Evolutionary conservation across 2,329 filamentous ascomycete species (phyloP), one percentile per base, ranked within the genome.

Genomic region (Talaromyces sp.): DNA sequence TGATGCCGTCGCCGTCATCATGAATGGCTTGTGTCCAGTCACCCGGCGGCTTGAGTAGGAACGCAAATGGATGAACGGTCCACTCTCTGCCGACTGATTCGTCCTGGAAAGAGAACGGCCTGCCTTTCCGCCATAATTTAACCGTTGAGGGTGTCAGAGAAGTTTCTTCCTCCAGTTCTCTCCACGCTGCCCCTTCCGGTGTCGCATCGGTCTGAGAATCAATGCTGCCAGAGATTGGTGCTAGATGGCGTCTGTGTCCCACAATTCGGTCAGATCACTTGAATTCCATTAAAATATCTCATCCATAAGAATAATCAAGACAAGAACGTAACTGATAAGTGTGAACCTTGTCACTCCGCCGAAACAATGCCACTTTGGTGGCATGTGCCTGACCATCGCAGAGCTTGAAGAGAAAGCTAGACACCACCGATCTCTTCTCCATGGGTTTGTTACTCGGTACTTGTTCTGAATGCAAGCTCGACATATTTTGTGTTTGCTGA

Each of bases 101-200:
- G 63, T 88, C 85, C 5, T 66, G 64, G 61, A 88, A 85, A 1
- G 75, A 73, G 63, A 82, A 88, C 2, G 80, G 78, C 59, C 84
- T 84, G 1, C 84, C 85, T 22, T 78, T 75, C 17, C 83, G 79
- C 63, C 83, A 77, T 21, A 85, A 74, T 2, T 74, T 73, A 6
- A 86, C 66, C 0, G 77, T 76, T 0, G 70, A 65, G 0, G 73
- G 62, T 0, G 76, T 79, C 11, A 88, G 75, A 1, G 73, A 76
- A 0, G 85, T 88, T 67, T 88, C 85, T 66, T 88, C 85, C 5
- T 68, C 64, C 21, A 89, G 74, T 69, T 88, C 85, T 13, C 86
- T 79, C 77, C 81, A 81, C 25, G 86, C 85, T 0, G 85, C 81
- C 2, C 76, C 72, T 5, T 84, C 68, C 0, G 85, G 81, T 21